Base-by-base conservation (phyloP, 2,329 filamentous ascomycete species). In the Trichoderma sp. region DNA sequence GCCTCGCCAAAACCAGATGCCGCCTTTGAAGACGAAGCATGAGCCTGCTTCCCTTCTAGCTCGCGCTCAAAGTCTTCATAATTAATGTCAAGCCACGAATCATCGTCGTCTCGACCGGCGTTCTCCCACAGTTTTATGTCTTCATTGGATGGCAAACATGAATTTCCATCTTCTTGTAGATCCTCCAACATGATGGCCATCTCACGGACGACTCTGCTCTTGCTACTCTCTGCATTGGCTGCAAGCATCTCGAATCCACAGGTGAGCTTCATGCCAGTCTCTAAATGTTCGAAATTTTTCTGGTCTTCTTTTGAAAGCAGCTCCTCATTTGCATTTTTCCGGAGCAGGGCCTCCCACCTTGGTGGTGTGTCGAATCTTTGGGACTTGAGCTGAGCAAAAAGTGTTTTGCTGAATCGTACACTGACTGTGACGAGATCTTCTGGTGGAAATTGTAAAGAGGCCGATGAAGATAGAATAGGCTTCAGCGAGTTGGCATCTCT, bases 191-290 rank as follows among this genome's bases (percentile, higher is more conserved):
- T 81, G 14, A 98, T 86, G 31, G 91, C 90, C 45, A 98, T 90
- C 83, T 97, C 95, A 45, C 94, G 88, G 5, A 94, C 93, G 0
- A 89, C 84, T 9, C 92, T 88, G 78, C 89, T 93, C 78, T 94
- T 91, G 78, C 89, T 91, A 76, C 92, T 92, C 53, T 93, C 89
- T 1, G 91, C 89, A 78, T 93, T 91, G 11, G 87, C 86, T 0
- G 95, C 85, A 66, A 98, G 88, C 89, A 98, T 97, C 84, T 99
- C 96, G 80, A 98, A 95, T 0, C 96, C 97, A 79, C 93, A 95
- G 0, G 94, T 90, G 11, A 98, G 84, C 82, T 98, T 98, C 92
- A 98, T 96, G 12, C 95, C 95, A 56, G 93, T 86, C 74, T 96
- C 93, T 2, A 89, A 78, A n/a, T 86, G 84, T 14, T 80, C 76